Conservation (phyloP, 306 rosid genomes). For the Ormosia semicastrata region DNA sequence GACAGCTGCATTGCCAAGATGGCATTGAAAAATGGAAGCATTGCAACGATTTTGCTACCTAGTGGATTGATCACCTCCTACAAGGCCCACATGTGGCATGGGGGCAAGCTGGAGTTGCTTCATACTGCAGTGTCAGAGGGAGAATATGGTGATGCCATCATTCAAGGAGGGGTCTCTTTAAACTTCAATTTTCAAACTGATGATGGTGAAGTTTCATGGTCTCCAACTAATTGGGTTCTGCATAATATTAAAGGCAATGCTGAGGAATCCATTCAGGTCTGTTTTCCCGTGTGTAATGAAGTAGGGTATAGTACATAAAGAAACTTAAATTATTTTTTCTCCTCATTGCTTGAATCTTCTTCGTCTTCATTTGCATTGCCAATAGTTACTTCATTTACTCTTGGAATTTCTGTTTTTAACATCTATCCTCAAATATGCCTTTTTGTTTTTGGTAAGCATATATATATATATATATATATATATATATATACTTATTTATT, state of each 20-base stretch:
- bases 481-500: not conserved
- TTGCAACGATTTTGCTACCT: constrained; percentile 66
- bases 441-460: not conserved
- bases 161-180: constrained; percentile 77
- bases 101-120: constrained; percentile 71
- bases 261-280: constrained; percentile 65
- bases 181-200: constrained; percentile 38
- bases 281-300: not conserved
- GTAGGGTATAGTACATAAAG: not conserved
- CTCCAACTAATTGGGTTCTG: constrained; percentile 69
- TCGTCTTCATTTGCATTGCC: not conserved
- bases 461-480: not conserved
- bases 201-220: constrained; percentile 39
- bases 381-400: not conserved
- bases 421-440: not conserved
- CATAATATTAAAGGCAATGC: constrained; percentile 54
- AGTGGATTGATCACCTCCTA: constrained; percentile 80
- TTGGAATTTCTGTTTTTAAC: not conserved
- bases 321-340: not conserved
- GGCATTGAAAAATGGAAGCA: constrained; percentile 70
- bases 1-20: constrained; percentile 58
- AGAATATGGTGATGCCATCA: constrained; percentile 35
- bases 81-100: constrained; percentile 91
- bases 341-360: not conserved
- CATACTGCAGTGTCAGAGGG: constrained; percentile 65